Conservation (phyloP, 1,284 basidiomycete genomes). For the Coniophora puteana region DNA sequence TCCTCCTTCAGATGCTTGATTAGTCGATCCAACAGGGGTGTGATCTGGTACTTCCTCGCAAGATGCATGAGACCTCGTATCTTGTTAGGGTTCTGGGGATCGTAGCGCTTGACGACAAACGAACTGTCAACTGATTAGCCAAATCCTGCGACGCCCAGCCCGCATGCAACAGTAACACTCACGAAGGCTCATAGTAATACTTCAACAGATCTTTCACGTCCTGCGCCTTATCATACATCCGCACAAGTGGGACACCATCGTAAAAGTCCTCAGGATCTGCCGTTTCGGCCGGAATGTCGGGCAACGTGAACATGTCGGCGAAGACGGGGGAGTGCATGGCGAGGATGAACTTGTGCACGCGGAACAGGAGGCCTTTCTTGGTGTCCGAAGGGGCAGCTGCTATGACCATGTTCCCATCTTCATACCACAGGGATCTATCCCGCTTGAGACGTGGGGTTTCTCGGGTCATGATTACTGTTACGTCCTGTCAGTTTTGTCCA, state of each 20-base stretch:
- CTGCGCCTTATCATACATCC: constrained; percentile 6
- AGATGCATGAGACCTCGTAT: constrained; percentile 1
- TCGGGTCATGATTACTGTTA: no score
- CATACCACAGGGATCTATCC: constrained; percentile 5
- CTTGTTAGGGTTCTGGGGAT: constrained; percentile 4
- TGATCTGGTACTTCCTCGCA: constrained; percentile 6
- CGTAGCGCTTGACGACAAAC: no score
- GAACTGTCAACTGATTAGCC: no score
- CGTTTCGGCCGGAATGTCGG: no score
- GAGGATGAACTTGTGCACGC: constrained; percentile 6
- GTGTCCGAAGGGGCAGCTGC: constrained; percentile 2
- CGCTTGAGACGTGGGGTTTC: no score
- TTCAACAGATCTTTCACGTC: constrained; percentile 7
- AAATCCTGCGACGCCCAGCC: no score
- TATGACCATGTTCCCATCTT: constrained; percentile 6
- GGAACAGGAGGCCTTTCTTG: constrained; percentile 2
- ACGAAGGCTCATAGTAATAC: constrained; percentile 6
- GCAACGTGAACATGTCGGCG: constrained; percentile 8
- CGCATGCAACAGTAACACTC: constrained; percentile 1
- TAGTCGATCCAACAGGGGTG: constrained; percentile 1
- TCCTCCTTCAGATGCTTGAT: constrained; percentile 1
- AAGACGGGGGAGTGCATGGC: constrained; percentile 5
- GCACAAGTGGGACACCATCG: constrained; percentile 3
- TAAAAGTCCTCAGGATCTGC: background rate
- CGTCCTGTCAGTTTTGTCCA: no score